Evolutionary conservation across 768 basidiomycete species (phyloP).

Genomic region (Artomyces pyxidatus): DNA sequence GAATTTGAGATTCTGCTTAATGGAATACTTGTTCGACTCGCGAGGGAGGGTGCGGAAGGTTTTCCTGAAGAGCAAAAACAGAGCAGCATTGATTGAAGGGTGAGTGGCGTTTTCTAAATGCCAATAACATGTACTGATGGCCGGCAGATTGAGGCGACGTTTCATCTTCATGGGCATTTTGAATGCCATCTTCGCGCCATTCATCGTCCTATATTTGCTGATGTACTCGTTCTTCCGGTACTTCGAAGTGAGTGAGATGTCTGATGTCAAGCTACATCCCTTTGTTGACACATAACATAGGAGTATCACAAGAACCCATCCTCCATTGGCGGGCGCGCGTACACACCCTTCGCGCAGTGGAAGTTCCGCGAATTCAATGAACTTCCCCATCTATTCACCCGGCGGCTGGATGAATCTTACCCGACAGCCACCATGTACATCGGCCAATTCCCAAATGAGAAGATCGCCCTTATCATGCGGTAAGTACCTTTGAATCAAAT

Average conservation of each 20-base stretch:
- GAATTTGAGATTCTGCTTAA: conserved; percentile 93
- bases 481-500: conserved; percentile 21
- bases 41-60: conserved; percentile 85
- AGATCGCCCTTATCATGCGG: conserved; percentile 85
- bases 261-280: background rate
- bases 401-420: conserved; percentile 82
- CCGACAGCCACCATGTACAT: conserved; percentile 91
- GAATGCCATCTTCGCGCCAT: conserved; percentile 92
- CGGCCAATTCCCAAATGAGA: conserved; percentile 95
- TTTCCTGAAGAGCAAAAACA: conserved; percentile 82
- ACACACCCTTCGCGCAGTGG: conserved; percentile 95
- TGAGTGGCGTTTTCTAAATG: conserved; percentile 21
- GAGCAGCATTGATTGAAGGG: conserved; percentile 75
- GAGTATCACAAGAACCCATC: conserved; percentile 99
- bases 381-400: conserved; percentile 83
- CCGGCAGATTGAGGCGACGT: conserved; percentile 61
- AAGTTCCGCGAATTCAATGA: conserved; percentile 99
- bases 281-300: conserved; percentile 32
- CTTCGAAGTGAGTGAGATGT: conserved; percentile 70
- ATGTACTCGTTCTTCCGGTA: conserved; percentile 99
- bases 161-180: conserved; percentile 97
- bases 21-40: conserved; percentile 92
- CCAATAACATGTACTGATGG: conserved; percentile 1
- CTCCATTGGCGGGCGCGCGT: conserved; percentile 83
- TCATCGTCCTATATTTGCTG: conserved; percentile 91